A percentile compares a stretch with the other conserved stretches of the same genome.
Evolutionary conservation across 2,329 filamentous ascomycete genomes (phyloP).

Genomic region (Colletotrichum liaoningense): DNA sequence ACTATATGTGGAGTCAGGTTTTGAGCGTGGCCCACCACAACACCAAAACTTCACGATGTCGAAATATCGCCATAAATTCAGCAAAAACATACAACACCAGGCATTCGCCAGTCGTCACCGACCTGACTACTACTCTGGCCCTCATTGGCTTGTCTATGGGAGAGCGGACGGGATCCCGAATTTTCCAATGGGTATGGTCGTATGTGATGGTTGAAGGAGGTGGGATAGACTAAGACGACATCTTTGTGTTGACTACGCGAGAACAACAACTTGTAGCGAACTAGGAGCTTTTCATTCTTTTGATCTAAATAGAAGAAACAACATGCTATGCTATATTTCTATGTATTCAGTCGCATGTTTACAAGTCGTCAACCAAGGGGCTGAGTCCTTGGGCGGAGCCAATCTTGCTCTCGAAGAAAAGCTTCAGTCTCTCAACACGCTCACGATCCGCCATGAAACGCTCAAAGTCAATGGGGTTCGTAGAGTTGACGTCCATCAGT

Average conservation of each 20-base stretch:
- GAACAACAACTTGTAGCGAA: not conserved
- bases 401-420: slow-evolving; percentile 55
- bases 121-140: not conserved
- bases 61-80: not conserved
- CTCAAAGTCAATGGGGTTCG: slow-evolving; percentile 51
- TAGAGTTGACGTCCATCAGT: slow-evolving; percentile 43
- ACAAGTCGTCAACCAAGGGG: slow-evolving; percentile 45
- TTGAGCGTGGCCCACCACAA: not conserved
- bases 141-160: not conserved
- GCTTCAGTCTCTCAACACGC: slow-evolving; percentile 52
- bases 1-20: not conserved
- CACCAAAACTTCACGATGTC: not conserved
- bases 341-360: not conserved
- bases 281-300: not conserved
- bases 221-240: not conserved
- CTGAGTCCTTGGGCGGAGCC: slow-evolving; percentile 55
- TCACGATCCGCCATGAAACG: slow-evolving; percentile 55
- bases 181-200: not conserved
- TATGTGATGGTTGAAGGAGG: not conserved
- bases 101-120: not conserved
- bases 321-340: not conserved
- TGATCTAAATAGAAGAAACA: not conserved
- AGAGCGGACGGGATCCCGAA: not conserved
- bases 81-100: not conserved
- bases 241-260: not conserved